Evolutionary conservation across 1,284 basidiomycete genomes (phyloP), one percentile per base, ranked within the genome.

Genomic region (Apiotrichum laibachii): DNA sequence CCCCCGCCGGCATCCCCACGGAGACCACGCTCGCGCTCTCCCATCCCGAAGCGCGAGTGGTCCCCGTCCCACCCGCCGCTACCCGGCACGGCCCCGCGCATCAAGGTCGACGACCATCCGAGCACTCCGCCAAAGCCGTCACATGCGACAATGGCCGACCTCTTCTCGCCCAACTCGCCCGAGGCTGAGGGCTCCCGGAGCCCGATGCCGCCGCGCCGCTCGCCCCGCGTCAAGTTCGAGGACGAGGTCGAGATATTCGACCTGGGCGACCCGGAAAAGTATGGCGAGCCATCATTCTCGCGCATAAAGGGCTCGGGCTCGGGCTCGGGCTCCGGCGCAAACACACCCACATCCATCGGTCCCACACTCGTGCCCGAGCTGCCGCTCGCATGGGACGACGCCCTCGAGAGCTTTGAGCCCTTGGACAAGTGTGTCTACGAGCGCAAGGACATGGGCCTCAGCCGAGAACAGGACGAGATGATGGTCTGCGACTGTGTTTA

Each of bases 401-500:
- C 95, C 34, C 77, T 88, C 66, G 80, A 79, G 66, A 88, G 85
- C 8, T 99, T 94, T 71, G 80, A 79, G 61, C 84, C 88, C 75
- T 85, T 98, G 68, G 69, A 79, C 56, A 84, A 82, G 67, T 97
- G 94, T 73, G 86, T 86, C 67, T 97, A 98, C 75, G 90, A 95
- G 80, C 88, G 88, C 77, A 88, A 88, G 72, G 85, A 87, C 44
- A 81, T 99, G 55, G 96, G 96, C 13, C 84, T 86, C 67, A 91
- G 89, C 49, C 86, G 88, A 72, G 92, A 94, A 77, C 85, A 88
- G 58, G 84, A 90, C 69, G 93, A 97, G 80, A 88, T 90, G 78
- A 92, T 92, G 88, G 86, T 87, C 45, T 97, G 93, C 81, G 93
- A 65, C 74, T 97, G 93, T 79, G 79, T 80, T 57, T 92, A 86